Percentiles rank a stretch among this genome's conserved stretches.
These are phyloP conservation scores for Pichia deserticola DNA, from an alignment of 805 yeast species.

Conservation along the genomic window DNA sequence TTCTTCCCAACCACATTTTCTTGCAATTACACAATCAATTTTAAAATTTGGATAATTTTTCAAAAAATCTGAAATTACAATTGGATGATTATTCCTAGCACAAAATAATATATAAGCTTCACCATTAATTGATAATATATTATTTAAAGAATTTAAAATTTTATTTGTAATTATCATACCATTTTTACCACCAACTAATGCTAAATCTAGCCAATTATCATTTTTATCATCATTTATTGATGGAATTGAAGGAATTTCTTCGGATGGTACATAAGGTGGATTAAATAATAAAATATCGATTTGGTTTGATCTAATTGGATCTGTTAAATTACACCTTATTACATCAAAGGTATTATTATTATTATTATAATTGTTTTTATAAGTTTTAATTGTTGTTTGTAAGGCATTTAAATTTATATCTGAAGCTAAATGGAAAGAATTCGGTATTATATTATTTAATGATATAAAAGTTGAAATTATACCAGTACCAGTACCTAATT, in stretches of 20 bases:
- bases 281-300: conserved; percentile 80
- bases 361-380: background rate
- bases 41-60: conserved; percentile 36
- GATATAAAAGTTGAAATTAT: conserved; percentile 74
- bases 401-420: conserved; percentile 83
- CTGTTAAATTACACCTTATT: conserved; percentile 52
- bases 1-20: conserved; percentile 97
- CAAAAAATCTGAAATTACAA: conserved; percentile 44
- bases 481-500: conserved; percentile 92
- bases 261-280: conserved; percentile 96
- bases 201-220: conserved; percentile 74
- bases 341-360: conserved; percentile 31
- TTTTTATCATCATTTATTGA: conserved; percentile 35
- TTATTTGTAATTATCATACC: conserved; percentile 83
- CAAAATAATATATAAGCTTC: conserved; percentile 86
- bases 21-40: conserved; percentile 42
- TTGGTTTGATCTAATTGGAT: conserved; percentile 35
- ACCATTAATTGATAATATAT: conserved; percentile 50
- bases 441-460: conserved; percentile 41
- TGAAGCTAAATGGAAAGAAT: conserved; percentile 53
- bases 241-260: conserved; percentile 58
- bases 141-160: conserved; percentile 48
- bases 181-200: conserved; percentile 79
- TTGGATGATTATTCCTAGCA: conserved; percentile 77
- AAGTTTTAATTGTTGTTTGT: conserved; percentile 39